Percentiles rank a stretch among this genome's conserved stretches.
These are phyloP conservation scores for Scolecobasidium constrictum DNA, from an alignment of 2,329 filamentous ascomycete genomes.

Conservation along the genomic window DNA sequence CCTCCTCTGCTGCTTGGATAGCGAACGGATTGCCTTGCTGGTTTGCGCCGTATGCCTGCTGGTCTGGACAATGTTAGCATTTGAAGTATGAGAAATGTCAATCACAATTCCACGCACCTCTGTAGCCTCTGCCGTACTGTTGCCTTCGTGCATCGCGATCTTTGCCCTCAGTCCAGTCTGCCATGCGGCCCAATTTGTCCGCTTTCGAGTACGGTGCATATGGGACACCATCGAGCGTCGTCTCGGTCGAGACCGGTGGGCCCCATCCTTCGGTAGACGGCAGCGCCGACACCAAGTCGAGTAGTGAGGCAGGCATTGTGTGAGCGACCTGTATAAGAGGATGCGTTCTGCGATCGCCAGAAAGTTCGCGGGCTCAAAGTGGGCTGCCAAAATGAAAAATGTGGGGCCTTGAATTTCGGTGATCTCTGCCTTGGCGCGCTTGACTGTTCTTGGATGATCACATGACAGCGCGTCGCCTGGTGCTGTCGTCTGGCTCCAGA, in stretches of 20 bases:
- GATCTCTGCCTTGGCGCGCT: no score
- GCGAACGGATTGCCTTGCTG: slow-evolving; percentile 70
- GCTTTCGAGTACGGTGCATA: slow-evolving; percentile 98
- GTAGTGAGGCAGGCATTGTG: slow-evolving; percentile 36
- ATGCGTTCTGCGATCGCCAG: no score
- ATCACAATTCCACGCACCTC: slow-evolving; percentile 47
- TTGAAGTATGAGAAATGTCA: background rate
- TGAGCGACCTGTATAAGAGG: no score
- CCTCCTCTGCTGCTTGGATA: slow-evolving; percentile 85
- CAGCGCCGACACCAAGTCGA: slow-evolving; percentile 36
- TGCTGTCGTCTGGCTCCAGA: no score
- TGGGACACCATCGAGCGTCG: slow-evolving; percentile 85
- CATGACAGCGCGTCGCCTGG: no score
- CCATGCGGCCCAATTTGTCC: slow-evolving; percentile 98
- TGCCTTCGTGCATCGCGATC: slow-evolving; percentile 66
- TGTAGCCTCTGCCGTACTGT: slow-evolving; percentile 76
- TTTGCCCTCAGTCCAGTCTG: slow-evolving; percentile 96
- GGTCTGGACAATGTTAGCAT: slow-evolving; percentile 46
- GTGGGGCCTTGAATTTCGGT: no score
- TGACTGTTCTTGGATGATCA: no score
- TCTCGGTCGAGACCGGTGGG: slow-evolving; percentile 69
- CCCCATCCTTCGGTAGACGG: slow-evolving; percentile 56
- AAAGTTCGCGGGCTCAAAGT: no score
- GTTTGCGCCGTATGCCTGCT: slow-evolving; percentile 92
- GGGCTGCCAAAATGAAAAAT: no score